Evolutionary conservation across 169 alveolate species (phyloP).

Genomic region (Plasmodium reichenowi): DNA sequence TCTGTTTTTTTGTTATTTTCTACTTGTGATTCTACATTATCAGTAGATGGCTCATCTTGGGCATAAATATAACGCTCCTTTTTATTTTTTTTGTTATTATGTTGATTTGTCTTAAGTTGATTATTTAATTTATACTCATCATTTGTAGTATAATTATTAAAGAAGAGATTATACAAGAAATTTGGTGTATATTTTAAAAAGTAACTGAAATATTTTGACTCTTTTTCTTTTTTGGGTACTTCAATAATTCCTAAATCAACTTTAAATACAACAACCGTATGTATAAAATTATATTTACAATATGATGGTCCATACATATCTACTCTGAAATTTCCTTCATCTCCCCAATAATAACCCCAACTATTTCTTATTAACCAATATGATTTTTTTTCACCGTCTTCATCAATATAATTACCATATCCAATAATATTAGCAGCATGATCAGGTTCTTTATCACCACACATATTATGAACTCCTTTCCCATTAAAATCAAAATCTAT

Average conservation of each 20-base stretch:
- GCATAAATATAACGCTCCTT: not conserved
- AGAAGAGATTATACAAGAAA: slow-evolving; percentile 9
- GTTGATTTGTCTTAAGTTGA: not conserved
- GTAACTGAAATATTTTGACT: not conserved
- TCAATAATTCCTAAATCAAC: slow-evolving; percentile 35
- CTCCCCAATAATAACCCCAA: slow-evolving; percentile 78
- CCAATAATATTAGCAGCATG: slow-evolving; percentile 79
- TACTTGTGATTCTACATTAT: not conserved
- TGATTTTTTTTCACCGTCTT: slow-evolving; percentile 36
- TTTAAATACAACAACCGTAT: slow-evolving; percentile 38
- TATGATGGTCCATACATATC: slow-evolving; percentile 69
- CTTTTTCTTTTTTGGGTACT: slow-evolving; percentile 6
- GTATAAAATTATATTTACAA: slow-evolving; percentile 53
- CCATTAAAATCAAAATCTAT: slow-evolving; percentile 78
- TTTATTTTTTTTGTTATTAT: not conserved
- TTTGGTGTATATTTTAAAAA: slow-evolving; percentile 15
- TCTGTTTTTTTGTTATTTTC: slow-evolving; percentile 5
- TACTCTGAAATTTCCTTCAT: slow-evolving; percentile 73
- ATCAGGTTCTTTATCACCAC: slow-evolving; percentile 69
- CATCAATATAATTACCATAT: slow-evolving; percentile 74
- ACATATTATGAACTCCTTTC: slow-evolving; percentile 37
- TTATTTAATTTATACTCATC: not conserved
- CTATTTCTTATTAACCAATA: slow-evolving; percentile 72
- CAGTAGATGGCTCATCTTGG: not conserved
- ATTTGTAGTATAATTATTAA: not conserved